phyloP scores from a whole-genome alignment of 1,139 yeast genomes.

The Magnusiomyces clavatus region DNA sequence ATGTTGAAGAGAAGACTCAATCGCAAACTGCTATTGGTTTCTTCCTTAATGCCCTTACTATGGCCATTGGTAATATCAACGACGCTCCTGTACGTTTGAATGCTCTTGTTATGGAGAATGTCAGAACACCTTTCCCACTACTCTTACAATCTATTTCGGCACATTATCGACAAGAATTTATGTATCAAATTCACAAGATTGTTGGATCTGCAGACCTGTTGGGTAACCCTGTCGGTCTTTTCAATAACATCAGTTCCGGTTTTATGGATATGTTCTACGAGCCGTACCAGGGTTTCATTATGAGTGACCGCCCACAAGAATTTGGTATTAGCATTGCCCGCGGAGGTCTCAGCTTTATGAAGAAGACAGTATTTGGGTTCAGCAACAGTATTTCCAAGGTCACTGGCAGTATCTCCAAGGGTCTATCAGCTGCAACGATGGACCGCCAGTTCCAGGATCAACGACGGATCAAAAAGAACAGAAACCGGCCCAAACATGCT shows the following conservation, averaged over 20 bases:
- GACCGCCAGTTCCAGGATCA: constrained; percentile 80
- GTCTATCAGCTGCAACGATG: constrained; percentile 82
- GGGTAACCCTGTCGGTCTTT: constrained; percentile 95
- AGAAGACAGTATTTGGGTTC: constrained; percentile 90
- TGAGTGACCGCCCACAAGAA: constrained; percentile 94
- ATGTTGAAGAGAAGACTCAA: constrained; percentile 51
- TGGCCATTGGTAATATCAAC: constrained; percentile 95
- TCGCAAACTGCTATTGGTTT: constrained; percentile 49
- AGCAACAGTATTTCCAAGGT: constrained; percentile 89
- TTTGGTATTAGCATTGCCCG: constrained; percentile 92
- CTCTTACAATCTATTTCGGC: constrained; percentile 64
- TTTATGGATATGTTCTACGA: constrained; percentile 94
- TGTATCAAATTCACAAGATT: constrained; percentile 86
- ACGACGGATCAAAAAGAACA: constrained; percentile 61
- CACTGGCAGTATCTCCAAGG: constrained; percentile 93
- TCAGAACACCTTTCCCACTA: constrained; percentile 75
- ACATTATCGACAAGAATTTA: constrained; percentile 87
- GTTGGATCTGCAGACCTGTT: constrained; percentile 93
- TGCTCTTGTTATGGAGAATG: constrained; percentile 80
- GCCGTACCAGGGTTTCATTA: constrained; percentile 90
- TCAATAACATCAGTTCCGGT: constrained; percentile 88
- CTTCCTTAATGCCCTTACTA: constrained; percentile 77
- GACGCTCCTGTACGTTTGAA: constrained; percentile 93
- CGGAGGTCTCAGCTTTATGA: constrained; percentile 89
- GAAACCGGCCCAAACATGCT: constrained; percentile 81